Conservation (phyloP, 768 basidiomycete genomes). For the Tricholoma saponaceum region DNA sequence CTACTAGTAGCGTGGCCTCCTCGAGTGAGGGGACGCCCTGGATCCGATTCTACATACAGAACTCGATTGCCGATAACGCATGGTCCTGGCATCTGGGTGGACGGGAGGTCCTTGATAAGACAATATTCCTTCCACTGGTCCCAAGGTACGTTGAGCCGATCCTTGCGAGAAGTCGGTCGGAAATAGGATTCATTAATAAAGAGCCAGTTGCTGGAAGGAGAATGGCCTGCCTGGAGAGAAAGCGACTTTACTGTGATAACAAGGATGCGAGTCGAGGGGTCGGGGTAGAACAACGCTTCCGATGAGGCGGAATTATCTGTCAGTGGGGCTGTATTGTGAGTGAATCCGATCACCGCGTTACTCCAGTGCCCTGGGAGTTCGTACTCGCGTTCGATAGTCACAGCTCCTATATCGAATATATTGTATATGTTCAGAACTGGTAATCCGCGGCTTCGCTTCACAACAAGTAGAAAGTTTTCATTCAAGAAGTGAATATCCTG, state of each 20-base stretch:
- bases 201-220: conserved; percentile 41
- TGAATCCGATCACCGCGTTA: conserved; percentile 41
- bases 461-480: conserved; percentile 39
- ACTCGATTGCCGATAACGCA: conserved; percentile 44
- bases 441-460: conserved; percentile 30
- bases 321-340: conserved; percentile 41
- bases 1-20: conserved; percentile 7
- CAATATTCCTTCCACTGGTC: conserved; percentile 51
- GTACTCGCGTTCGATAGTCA: conserved; percentile 44
- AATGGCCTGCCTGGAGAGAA: conserved; percentile 22
- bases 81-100: conserved; percentile 33
- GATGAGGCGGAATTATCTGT: conserved; percentile 30
- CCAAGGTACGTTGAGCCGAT: conserved; percentile 48
- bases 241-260: conserved; percentile 42
- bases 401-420: conserved; percentile 37
- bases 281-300: conserved; percentile 52
- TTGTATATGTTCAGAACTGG: conserved; percentile 44
- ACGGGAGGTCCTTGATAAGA: conserved; percentile 37
- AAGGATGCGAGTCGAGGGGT: conserved; percentile 47
- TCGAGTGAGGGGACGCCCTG: conserved; percentile 14
- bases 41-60: conserved; percentile 40
- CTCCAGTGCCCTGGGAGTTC: conserved; percentile 54
- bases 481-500: conserved; percentile 44
- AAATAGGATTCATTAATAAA: conserved; percentile 54
- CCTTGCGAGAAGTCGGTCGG: conserved; percentile 36